Base-by-base conservation (phyloP, 768 basidiomycete species). In the Boletus sp. region DNA sequence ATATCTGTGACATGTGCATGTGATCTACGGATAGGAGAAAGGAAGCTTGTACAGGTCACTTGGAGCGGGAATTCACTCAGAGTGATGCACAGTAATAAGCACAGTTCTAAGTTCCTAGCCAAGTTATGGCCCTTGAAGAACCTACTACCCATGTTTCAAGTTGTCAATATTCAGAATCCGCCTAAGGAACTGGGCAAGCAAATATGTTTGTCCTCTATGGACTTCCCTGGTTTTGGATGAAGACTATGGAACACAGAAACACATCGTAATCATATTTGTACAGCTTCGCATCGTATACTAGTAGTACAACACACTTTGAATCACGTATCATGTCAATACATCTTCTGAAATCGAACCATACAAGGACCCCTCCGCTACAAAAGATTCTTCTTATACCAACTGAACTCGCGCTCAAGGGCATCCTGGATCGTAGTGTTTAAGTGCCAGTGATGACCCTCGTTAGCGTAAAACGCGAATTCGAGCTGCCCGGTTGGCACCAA, bases 361-460 rank as follows among this genome's bases (percentile, higher is more conserved):
- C 32, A 14, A 42, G 18, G 32, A 15, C 20, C 7, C 14, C n/a
- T 15, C 17, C 14, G 3, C 18, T 52, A 52, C 54, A 66, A 42
- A 24, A 66, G 7, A 4, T 54, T 58, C 29, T 64, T 54, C 30
- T 67, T 51, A 45, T 76, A 78, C 65, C 71, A 78, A 10, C 36
- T 54, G 40, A 64, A 54, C 59, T 78, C 74, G 18, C 36, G 58
- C 47, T 72, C 57, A 14, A 76, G 57, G 17, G 71, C 71, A n/a
- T 55, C 59, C 59, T 63, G 69, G 50, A 76, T 72, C 8, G 64
- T 73, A 30, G 68, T 56, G 0, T 60, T 65, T 30, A 57, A 63
- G 41, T 67, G 58, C 67, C 67, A 76, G 35, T 74, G 73, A 57
- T 77, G 75, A 8, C 76, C 75, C 61, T 80, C 77, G 18, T 74